Evolutionary conservation across 139 green algal genomes (phyloP).

Genomic region (Chlamydomonas sp.): DNA sequence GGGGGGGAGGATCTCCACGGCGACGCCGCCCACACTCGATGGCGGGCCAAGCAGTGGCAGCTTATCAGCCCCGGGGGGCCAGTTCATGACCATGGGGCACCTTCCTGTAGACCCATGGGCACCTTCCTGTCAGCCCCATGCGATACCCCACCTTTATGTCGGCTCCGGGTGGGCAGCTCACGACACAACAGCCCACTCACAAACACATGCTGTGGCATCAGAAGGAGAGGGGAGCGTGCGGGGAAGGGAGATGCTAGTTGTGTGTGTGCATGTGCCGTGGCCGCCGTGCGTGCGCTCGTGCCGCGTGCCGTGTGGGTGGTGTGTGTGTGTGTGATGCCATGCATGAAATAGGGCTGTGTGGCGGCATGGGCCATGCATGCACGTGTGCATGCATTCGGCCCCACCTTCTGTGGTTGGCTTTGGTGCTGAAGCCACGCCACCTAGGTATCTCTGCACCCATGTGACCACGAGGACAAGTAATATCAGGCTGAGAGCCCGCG

Average conservation of each 20-base stretch:
- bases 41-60: too few species aligned
- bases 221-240: too few species aligned
- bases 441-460: background rate
- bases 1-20: too few species aligned
- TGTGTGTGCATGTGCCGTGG: background rate
- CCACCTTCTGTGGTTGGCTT: background rate
- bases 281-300: background rate
- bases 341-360: background rate
- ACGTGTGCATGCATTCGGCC: background rate
- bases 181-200: background rate
- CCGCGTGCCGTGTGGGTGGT: too few species aligned
- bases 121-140: background rate
- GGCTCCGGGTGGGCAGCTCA: background rate
- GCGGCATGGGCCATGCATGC: background rate
- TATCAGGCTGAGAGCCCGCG: too few species aligned
- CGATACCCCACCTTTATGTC: background rate
- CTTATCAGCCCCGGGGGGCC: background rate
- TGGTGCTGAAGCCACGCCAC: background rate
- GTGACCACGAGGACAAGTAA: too few species aligned
- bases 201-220: too few species aligned
- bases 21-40: too few species aligned
- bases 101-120: background rate
- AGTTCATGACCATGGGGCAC: background rate
- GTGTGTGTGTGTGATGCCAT: background rate
- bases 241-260: too few species aligned